Evolutionary conservation across 208 protist genomes (phyloP).

Genomic region (Tritrichomonas musculus): DNA sequence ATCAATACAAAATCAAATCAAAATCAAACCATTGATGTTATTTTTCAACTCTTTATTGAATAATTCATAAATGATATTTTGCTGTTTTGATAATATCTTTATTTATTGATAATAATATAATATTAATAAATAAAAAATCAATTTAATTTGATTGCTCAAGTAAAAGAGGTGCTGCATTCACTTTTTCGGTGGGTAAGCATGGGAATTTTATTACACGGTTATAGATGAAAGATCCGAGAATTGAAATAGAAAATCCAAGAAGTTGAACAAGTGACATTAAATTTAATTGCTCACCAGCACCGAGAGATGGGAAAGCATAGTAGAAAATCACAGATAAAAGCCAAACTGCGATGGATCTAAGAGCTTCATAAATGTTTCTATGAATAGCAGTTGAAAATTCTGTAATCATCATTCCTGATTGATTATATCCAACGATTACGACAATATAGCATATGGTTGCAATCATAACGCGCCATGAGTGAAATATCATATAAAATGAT

Average conservation of each 20-base stretch:
- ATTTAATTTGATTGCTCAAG: too few species aligned
- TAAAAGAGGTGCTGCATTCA: too few species aligned
- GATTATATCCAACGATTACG: background rate
- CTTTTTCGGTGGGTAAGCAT: background rate
- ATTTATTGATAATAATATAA: too few species aligned
- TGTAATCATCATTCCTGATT: background rate
- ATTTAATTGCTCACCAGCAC: background rate
- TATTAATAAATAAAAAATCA: too few species aligned
- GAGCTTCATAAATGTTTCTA: constrained; percentile 6
- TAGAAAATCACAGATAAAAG: background rate
- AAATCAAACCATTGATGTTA: too few species aligned
- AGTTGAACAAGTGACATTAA: background rate
- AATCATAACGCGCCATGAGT: background rate
- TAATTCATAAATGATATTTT: too few species aligned
- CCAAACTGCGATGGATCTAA: background rate
- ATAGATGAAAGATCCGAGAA: constrained; percentile 13
- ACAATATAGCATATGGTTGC: background rate
- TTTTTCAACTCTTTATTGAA: too few species aligned
- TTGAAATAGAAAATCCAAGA: background rate
- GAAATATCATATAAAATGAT: background rate
- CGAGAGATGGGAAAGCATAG: background rate
- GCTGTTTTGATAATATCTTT: too few species aligned
- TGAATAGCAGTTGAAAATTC: background rate
- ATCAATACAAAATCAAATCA: too few species aligned
- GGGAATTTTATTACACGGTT: background rate